Evolutionary conservation across 2,329 filamentous ascomycete species (phyloP).

Genomic region (Neofusicoccum umdonicola): DNA sequence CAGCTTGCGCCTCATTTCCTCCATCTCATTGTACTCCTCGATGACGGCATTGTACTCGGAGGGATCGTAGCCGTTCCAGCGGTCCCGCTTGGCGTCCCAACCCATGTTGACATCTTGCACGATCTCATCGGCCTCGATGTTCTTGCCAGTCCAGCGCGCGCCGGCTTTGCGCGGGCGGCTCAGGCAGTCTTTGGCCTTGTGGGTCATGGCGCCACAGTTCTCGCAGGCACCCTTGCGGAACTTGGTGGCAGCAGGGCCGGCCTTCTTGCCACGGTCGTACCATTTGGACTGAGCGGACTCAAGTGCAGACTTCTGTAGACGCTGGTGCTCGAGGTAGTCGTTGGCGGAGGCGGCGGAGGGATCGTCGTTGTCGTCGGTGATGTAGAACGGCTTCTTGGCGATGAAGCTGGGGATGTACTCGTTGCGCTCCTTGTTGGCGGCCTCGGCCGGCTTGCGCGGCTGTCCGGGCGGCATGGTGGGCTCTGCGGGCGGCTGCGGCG

Average conservation of each 20-base stretch:
- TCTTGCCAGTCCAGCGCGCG: constrained; percentile 85
- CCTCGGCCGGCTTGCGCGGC: constrained; percentile 49
- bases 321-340: constrained; percentile 97
- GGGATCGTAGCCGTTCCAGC: constrained; percentile 97
- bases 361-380: constrained; percentile 76
- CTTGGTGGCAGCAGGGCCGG: constrained; percentile 86
- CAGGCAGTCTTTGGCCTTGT: constrained; percentile 92
- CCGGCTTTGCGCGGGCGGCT: constrained; percentile 84
- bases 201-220: constrained; percentile 96
- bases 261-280: constrained; percentile 87
- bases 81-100: constrained; percentile 96
- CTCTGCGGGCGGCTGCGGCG: background rate
- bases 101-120: constrained; percentile 82
- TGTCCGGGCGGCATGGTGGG: constrained; percentile 47
- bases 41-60: constrained; percentile 84
- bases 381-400: constrained; percentile 95
- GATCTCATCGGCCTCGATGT: constrained; percentile 90
- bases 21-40: constrained; percentile 83
- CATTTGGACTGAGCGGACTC: constrained; percentile 63
- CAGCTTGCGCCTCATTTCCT: constrained; percentile 63
- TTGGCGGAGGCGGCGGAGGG: constrained; percentile 57
- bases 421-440: constrained; percentile 81
- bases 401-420: constrained; percentile 98
- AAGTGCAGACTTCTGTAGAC: constrained; percentile 68
- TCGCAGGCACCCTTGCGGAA: constrained; percentile 98